These are phyloP conservation scores for Phoma sp. DNA, from an alignment of 2,329 filamentous ascomycete species.

Conservation along the genomic window DNA sequence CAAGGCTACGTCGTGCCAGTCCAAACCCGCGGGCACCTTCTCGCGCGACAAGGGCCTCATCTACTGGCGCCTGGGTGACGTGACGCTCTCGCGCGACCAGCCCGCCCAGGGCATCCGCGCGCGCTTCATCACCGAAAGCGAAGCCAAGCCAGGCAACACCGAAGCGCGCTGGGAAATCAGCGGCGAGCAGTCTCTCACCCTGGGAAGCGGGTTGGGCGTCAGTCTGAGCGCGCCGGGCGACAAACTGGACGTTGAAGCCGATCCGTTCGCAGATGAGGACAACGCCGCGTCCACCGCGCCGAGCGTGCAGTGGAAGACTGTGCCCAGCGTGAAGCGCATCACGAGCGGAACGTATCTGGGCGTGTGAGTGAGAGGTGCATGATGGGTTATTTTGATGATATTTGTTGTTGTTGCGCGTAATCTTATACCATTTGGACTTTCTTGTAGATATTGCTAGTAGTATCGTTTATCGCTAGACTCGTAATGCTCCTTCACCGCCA, in stretches of 20 bases:
- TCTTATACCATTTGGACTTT: neutral
- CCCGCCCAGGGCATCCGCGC: conserved; percentile 79
- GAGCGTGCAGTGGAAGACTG: conserved; percentile 42
- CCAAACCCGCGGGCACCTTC: conserved; percentile 81
- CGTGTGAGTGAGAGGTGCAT: conserved; percentile 27
- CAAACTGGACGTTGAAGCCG: conserved; percentile 55
- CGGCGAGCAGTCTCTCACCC: conserved; percentile 55
- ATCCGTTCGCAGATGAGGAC: conserved; percentile 75
- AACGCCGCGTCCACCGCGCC: conserved; percentile 31
- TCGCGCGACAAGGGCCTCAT: conserved; percentile 77
- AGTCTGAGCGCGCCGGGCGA: conserved; percentile 53
- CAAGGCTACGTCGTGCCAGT: conserved; percentile 72
- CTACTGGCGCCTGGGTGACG: conserved; percentile 81
- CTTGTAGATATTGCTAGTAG: neutral
- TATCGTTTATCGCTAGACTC: neutral
- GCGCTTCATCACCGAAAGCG: conserved; percentile 76
- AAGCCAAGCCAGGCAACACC: conserved; percentile 75
- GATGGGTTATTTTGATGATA: neutral
- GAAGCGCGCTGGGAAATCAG: conserved; percentile 83
- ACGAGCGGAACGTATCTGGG: conserved; percentile 49
- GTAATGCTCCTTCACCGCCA: neutral
- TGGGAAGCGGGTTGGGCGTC: conserved; percentile 70
- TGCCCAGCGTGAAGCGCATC: conserved; percentile 47
- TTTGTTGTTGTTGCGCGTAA: neutral
- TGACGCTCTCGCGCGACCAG: conserved; percentile 68